Percentiles rank a stretch among this genome's conserved stretches.
phyloP scores from a whole-genome alignment of 2,329 filamentous ascomycete genomes.

The Neopestalotiopsis sp. region DNA sequence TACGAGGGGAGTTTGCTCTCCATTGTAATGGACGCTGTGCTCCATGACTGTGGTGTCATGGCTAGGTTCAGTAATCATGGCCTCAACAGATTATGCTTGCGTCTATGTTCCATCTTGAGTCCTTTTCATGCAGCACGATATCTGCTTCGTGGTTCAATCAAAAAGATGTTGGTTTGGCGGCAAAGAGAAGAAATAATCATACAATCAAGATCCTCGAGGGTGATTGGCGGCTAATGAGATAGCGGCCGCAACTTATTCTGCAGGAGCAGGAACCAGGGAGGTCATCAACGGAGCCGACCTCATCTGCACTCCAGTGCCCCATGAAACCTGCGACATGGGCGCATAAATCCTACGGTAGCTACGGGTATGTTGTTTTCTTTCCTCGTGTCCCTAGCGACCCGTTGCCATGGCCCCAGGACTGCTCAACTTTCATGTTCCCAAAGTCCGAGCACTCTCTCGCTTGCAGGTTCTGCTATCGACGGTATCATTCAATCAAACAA shows the following conservation, averaged over 20 bases:
- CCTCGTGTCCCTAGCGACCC: neutral
- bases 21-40: neutral
- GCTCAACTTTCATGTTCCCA: neutral
- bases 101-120: neutral
- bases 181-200: neutral
- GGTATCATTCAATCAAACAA: neutral
- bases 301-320: neutral
- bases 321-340: neutral
- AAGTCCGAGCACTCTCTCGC: neutral
- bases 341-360: neutral
- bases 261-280: neutral
- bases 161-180: neutral
- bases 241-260: slow-evolving; percentile 1
- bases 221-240: neutral
- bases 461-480: too few species aligned
- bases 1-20: neutral
- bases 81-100: neutral
- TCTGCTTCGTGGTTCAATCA: neutral
- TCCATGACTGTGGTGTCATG: neutral
- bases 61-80: neutral
- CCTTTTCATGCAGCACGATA: neutral
- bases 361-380: neutral
- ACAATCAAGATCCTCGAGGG: neutral
- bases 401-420: slow-evolving; percentile 5
- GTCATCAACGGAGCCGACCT: neutral